These are phyloP conservation scores for Colletotrichum incanum DNA, from an alignment of 2,329 filamentous ascomycete genomes.

Conservation along the genomic window DNA sequence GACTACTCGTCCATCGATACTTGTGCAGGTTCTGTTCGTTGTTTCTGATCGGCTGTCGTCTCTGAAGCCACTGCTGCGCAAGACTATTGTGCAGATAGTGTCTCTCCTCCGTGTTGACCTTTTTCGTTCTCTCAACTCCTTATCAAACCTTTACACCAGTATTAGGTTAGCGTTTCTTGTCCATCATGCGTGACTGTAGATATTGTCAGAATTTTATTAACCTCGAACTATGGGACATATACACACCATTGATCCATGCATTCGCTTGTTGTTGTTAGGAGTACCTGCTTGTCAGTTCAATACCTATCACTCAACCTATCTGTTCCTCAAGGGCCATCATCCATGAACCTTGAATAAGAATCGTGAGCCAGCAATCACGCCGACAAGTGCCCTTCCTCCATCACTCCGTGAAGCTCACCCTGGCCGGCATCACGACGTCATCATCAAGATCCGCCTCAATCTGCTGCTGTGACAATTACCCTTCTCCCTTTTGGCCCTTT, in stretches of 20 bases:
- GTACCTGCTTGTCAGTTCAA: neutral
- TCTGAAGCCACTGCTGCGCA: neutral
- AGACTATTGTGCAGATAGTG: too few relatives aligned
- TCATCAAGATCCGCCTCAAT: neutral
- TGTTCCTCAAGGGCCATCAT: neutral
- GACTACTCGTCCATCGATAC: neutral
- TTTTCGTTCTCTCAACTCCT: neutral
- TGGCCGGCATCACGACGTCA: too few relatives aligned
- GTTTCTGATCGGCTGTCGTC: neutral
- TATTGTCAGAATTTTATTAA: neutral
- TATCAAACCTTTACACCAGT: neutral
- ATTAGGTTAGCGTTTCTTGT: neutral
- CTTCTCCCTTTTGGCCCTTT: neutral
- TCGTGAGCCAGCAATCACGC: neutral
- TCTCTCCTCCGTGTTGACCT: neutral
- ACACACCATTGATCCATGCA: neutral
- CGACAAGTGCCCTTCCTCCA: neutral
- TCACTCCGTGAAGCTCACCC: neutral
- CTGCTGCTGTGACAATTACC: neutral
- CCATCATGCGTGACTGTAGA: neutral
- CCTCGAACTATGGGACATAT: neutral
- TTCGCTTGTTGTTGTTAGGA: neutral
- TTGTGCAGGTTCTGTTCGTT: neutral
- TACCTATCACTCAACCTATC: neutral
- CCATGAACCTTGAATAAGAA: neutral